Evolutionary conservation across 495 filamentous ascomycete genomes (phyloP).

Genomic region (Podospora appendiculata): DNA sequence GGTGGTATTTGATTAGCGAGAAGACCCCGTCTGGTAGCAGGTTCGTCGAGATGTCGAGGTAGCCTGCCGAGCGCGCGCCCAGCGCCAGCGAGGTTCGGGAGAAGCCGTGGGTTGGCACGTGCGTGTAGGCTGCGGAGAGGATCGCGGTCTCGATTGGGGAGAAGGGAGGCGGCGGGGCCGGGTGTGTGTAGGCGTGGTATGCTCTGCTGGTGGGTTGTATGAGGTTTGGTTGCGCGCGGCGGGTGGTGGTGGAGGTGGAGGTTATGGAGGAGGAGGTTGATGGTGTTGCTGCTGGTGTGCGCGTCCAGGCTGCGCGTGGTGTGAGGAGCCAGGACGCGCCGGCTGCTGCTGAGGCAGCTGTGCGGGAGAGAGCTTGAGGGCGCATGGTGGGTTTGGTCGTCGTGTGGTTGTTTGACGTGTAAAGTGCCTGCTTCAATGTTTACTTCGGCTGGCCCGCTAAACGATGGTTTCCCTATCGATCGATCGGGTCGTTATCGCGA

Average conservation of each 20-base stretch:
- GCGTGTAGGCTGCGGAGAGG: constrained; percentile 68
- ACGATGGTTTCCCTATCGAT: too few relatives aligned
- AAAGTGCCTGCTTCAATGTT: too few relatives aligned
- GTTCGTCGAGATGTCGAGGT: constrained; percentile 77
- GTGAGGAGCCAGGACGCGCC: too few relatives aligned
- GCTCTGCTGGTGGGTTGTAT: not conserved
- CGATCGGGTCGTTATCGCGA: too few relatives aligned
- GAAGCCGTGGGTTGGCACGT: constrained; percentile 81
- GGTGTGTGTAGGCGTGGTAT: constrained; percentile 14
- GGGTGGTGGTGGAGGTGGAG: not conserved
- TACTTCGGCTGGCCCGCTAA: too few relatives aligned
- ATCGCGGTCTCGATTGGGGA: constrained; percentile 63
- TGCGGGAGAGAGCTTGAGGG: too few relatives aligned
- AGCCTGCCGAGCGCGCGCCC: constrained; percentile 75
- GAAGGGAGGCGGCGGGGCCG: constrained; percentile 42
- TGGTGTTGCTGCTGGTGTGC: not conserved
- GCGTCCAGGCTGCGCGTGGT: too few relatives aligned
- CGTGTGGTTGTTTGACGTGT: too few relatives aligned
- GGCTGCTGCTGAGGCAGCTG: too few relatives aligned
- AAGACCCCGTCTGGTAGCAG: constrained; percentile 73
- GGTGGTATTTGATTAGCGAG: constrained; percentile 74
- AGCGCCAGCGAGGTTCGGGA: constrained; percentile 58
- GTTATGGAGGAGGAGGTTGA: not conserved
- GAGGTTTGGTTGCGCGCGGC: not conserved
- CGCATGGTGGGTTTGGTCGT: too few relatives aligned